These are phyloP conservation scores for Rhizopogon roseolus DNA, from an alignment of 768 basidiomycete genomes.

Conservation along the genomic window DNA sequence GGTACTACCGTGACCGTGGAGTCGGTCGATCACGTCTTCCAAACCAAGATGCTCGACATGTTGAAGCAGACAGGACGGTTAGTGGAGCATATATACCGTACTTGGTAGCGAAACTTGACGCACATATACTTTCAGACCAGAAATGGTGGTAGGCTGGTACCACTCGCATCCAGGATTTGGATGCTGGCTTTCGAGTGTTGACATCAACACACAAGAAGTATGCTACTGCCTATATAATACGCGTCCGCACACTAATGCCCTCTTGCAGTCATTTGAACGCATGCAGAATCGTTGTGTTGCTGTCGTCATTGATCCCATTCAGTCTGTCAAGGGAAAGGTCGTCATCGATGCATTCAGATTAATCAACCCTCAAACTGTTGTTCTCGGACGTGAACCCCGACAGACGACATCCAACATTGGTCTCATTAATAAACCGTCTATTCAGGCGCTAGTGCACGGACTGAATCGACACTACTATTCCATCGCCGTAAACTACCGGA, in stretches of 20 bases:
- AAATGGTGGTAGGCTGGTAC: slow-evolving; percentile 99
- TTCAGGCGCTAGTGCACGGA: slow-evolving; percentile 97
- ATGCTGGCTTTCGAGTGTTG: slow-evolving; percentile 98
- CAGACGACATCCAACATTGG: slow-evolving; percentile 99
- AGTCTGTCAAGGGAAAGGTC: slow-evolving; percentile 98
- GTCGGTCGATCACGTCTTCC: slow-evolving; percentile 98
- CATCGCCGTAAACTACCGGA: slow-evolving; percentile 96
- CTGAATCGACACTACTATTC: slow-evolving; percentile 98
- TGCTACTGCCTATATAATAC: slow-evolving; percentile 11
- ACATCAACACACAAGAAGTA: slow-evolving; percentile 98
- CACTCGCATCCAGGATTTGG: slow-evolving; percentile 99
- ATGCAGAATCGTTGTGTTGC: slow-evolving; percentile 92
- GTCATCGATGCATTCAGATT: slow-evolving; percentile 99
- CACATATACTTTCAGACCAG: slow-evolving; percentile 52
- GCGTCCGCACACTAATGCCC: slow-evolving; percentile 10
- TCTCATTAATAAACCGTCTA: slow-evolving; percentile 98
- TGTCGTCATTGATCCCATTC: slow-evolving; percentile 97
- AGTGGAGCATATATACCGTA: slow-evolving; percentile 21
- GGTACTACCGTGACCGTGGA: slow-evolving; percentile 97
- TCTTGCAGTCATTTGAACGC: slow-evolving; percentile 85
- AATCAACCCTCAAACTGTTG: slow-evolving; percentile 87
- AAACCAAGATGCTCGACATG: slow-evolving; percentile 98
- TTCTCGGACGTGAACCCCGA: slow-evolving; percentile 89
- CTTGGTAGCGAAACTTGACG: not conserved
- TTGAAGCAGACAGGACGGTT: slow-evolving; percentile 97